Evolutionary conservation across 2,329 filamentous ascomycete genomes (phyloP), one percentile per base, ranked within the genome.

Genomic region (Hypoxylon sp.): DNA sequence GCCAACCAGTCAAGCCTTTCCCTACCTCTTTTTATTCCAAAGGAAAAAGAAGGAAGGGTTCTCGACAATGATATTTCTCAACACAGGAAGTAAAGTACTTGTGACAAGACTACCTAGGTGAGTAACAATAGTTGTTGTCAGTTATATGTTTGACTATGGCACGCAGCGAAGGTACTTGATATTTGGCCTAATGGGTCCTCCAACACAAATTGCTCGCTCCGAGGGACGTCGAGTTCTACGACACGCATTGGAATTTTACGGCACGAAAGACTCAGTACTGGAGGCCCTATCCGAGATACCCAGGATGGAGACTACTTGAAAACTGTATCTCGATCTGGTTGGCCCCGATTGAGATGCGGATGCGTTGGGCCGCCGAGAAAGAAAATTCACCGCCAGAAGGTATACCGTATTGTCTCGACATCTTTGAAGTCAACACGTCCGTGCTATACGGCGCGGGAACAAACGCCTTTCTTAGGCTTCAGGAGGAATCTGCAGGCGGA

Each of bases 201-300:
- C 63, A 71, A 42, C n/a, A n/a, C n/a, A 64, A 71, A 28, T 46
- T 71, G 1, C 60, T 71, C 9, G 70, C 71, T 1, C 67, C 68
- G 5, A 46, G 18, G 6, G 6, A 42, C 9, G 28, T 71, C 32
- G 32, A 64, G 3, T 70, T 71, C 60, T 71, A 65, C 20, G 58
- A 61, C 33, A 18, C n/a, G 12, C 18, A 51, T 14, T 72, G 71
- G 71, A 8, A 22, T 7, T 49, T 42, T 11, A 44, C 70, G 20
- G 57, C n/a, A 51, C 49, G 8, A 69, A 68, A 16, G 20, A 53
- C 11, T 24, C 12, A 0, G 46, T 70, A 1, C 33, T 51, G 28
- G 11, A 38, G 2, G 14, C 24, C 2, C 49, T 71, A 26, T 57
- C 56, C 16, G 28, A 55, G 4, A 63, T 64, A 18, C 68, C 67